A percentile compares a stretch with the other conserved stretches of the same genome.
Conservation (phyloP, 75 land plant genomes). For the Azolla pinnata region DNA sequence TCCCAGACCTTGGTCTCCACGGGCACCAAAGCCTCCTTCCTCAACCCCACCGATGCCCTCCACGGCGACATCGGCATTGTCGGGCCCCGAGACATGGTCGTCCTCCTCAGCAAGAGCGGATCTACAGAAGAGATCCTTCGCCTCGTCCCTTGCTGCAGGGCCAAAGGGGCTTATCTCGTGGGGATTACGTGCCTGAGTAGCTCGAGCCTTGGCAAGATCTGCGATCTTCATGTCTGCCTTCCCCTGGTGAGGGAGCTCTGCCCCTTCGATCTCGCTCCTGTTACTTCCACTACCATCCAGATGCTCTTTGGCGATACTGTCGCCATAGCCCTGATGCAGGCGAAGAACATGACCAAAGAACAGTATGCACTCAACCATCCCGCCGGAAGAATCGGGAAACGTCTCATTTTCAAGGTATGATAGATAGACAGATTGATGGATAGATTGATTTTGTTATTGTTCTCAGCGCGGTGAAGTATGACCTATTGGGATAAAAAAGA, state of each 20-base stretch:
- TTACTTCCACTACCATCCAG: constrained; percentile 92
- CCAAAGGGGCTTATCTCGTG: constrained; percentile 71
- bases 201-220: constrained; percentile 31
- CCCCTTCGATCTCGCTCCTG: constrained; percentile 93
- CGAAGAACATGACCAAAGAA: constrained; percentile 71
- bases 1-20: constrained; percentile 92
- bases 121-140: constrained; percentile 71
- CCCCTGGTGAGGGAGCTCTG: constrained; percentile 91
- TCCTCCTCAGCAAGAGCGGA: constrained; percentile 82
- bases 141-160: constrained; percentile 68
- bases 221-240: constrained; percentile 82
- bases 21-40: constrained; percentile 60
- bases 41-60: constrained; percentile 82
- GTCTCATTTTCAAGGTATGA: constrained; percentile 78
- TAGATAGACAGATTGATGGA: no score
- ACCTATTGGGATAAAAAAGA: no score
- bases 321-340: constrained; percentile 83
- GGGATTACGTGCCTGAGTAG: constrained; percentile 50
- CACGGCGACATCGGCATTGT: constrained; percentile 95
- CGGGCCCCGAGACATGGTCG: constrained; percentile 39
- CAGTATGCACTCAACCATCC: constrained; percentile 95
- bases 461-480: no score
- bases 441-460: neutral
- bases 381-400: constrained; percentile 88
- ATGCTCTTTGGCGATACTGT: constrained; percentile 98